Base-by-base conservation (phyloP, 441 rosid species). In the Isatis lusitanica region DNA sequence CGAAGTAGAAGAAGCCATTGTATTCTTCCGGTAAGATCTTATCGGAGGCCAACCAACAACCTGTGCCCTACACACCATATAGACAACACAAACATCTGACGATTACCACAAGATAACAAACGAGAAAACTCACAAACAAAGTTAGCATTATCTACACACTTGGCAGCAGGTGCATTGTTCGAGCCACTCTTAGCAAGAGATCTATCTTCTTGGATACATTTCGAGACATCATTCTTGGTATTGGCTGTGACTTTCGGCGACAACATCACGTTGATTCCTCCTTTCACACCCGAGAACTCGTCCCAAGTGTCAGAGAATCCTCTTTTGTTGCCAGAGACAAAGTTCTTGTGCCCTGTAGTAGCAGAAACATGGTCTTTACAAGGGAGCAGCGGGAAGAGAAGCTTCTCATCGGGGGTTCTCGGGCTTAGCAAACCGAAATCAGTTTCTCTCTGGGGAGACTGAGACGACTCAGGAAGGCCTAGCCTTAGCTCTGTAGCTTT, bases 401-500 rank as follows among this genome's bases (percentile, higher is more conserved):
- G 87, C 62, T 88, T 91, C 86, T 89, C 94, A 63, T 89, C 90
- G 1, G 83, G 83, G 30, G 85, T 85, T 73, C 80, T 82, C 5
- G 90, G 71, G 51, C 77, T 79, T 43, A 80, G 48, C 71, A 83
- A 71, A 74, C 83, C 77, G 59, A 85, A 63, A 38, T 83, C 80
- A 0, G 83, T 72, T 39, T 81, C 92, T 76, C 96, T 85, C 65
- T 84, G 76, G 0, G 93, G 96, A 38, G 96, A 89, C 68, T 77
- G 91, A 8, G 88, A 89, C 66, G 88, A 89, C 63, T 93, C 92
- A 0, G 98, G 97, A 73, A 91, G 97, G 15, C 98, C 96, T 24
- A 93, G 90, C 73, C 91, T 87, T 35, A 93, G 79, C 74, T 93
- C 98, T 15, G 96, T 90, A 66, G 98, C 97, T 83, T 87, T 87